Conservation (phyloP, 2,329 filamentous ascomycete species). For the Macrophomina phaseolina region DNA sequence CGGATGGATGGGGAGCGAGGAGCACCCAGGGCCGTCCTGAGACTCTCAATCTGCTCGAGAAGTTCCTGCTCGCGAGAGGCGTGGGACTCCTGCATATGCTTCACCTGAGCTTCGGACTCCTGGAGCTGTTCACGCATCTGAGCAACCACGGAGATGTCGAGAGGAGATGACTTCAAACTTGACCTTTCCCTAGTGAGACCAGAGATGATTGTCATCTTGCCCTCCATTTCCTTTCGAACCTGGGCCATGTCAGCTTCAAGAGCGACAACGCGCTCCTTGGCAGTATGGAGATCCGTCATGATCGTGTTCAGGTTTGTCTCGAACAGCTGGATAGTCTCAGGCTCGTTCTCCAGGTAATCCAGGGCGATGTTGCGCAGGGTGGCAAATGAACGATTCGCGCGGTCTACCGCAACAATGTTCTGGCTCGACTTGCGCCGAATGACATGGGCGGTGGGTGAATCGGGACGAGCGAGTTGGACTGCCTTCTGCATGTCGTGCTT, state of each 20-base stretch:
- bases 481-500: conserved; percentile 84
- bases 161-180: conserved; percentile 80
- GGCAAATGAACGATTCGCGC: conserved; percentile 88
- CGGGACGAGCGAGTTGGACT: conserved; percentile 65
- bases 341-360: conserved; percentile 81
- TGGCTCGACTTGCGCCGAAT: conserved; percentile 94
- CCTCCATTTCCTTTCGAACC: conserved; percentile 94
- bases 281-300: conserved; percentile 86
- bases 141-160: conserved; percentile 90
- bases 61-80: conserved; percentile 77
- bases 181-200: conserved; percentile 91
- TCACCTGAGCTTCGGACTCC: conserved; percentile 80
- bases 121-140: conserved; percentile 87
- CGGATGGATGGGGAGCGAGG: conserved; percentile 30
- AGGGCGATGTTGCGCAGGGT: conserved; percentile 86
- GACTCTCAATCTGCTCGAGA: conserved; percentile 69
- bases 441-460: conserved; percentile 71
- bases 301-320: conserved; percentile 89
- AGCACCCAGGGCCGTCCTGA: conserved; percentile 63
- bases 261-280: conserved; percentile 88
- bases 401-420: conserved; percentile 83
- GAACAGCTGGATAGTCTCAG: conserved; percentile 89
- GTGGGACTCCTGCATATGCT: conserved; percentile 73
- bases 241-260: conserved; percentile 83
- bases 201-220: conserved; percentile 93